Evolutionary conservation across 257 asterid genomes (phyloP), one percentile per base, ranked within the genome.

Genomic region (Schizonepeta tenuifolia): DNA sequence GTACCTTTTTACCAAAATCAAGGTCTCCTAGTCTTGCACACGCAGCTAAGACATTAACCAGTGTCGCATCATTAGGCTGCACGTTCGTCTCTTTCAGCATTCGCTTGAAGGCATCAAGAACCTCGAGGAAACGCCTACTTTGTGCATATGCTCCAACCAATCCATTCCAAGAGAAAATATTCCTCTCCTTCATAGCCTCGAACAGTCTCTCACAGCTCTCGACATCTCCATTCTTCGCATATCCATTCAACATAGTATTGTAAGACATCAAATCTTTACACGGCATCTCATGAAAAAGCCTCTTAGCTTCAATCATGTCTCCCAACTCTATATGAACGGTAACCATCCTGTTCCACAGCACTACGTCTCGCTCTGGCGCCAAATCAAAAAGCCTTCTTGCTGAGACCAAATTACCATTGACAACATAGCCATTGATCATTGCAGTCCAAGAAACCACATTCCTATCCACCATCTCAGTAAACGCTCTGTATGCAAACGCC

Each of bases 391-490:
- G 90, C 85, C 78, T 78, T 75, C 91, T 84, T 0, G 95, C 97
- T 1, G 88, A 80, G 20, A 67, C 74, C 79, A 91, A 74, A 65
- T 91, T 88, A 36, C 87, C 84, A 64, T 82, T 81, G 6, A 69
- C 79, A 24, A 85, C 78, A 60, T 83, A 91, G 12, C 90, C 96
- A 26, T 77, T 82, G 31, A 94, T 83, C 96, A 91, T 89, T 9
- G 91, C 81, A 43, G 97, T 93, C 97, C 97, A 93, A 20, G 90
- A 76, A 56, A 93, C 96, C 53, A 93, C 97, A 82, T 89, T 92
- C 73, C 85, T 87, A 54, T 85, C 71, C 20, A 78, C 85, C 98
- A 94, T 85, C 77, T 91, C 96, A 14, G 66, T 75, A 56, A 94
- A 91, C 73, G 85, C 97, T 77, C 80, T 73, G 69, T 82, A 79